phyloP scores from a whole-genome alignment of 1,284 basidiomycete genomes.

The Malassezia psittaci region DNA sequence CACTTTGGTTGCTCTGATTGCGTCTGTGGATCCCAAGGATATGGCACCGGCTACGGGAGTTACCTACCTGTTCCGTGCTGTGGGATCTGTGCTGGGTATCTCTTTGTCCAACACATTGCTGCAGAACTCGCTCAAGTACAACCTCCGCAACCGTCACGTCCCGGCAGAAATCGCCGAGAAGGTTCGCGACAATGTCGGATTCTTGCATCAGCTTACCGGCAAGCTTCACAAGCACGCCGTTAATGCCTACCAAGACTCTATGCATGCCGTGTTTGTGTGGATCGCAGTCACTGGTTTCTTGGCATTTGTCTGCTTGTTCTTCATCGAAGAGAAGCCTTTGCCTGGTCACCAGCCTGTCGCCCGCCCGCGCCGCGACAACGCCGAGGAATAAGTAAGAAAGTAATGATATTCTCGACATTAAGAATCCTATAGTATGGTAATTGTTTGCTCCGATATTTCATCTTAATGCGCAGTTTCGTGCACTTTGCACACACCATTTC shows the following conservation, averaged over 20 bases:
- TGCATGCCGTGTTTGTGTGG: constrained; percentile 48
- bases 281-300: constrained; percentile 38
- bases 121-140: constrained; percentile 45
- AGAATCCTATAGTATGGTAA: too few species aligned
- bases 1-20: constrained; percentile 47
- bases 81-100: constrained; percentile 48
- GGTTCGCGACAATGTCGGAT: constrained; percentile 44
- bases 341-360: constrained; percentile 36
- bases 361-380: constrained; percentile 6
- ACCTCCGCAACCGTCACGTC: constrained; percentile 34
- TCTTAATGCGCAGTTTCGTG: too few species aligned
- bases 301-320: constrained; percentile 43
- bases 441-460: too few species aligned
- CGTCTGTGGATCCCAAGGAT: constrained; percentile 46
- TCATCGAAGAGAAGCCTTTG: constrained; percentile 45
- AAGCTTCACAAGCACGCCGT: constrained; percentile 31
- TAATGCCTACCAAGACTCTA: constrained; percentile 44
- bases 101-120: constrained; percentile 48
- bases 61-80: constrained; percentile 49
- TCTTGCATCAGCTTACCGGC: constrained; percentile 10
- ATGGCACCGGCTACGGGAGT: constrained; percentile 48
- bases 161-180: constrained; percentile 35
- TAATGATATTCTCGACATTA: too few species aligned
- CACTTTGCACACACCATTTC: too few species aligned
- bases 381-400: not conserved